Conservation (phyloP, 768 basidiomycete genomes). For the Dentipellis fragilis region DNA sequence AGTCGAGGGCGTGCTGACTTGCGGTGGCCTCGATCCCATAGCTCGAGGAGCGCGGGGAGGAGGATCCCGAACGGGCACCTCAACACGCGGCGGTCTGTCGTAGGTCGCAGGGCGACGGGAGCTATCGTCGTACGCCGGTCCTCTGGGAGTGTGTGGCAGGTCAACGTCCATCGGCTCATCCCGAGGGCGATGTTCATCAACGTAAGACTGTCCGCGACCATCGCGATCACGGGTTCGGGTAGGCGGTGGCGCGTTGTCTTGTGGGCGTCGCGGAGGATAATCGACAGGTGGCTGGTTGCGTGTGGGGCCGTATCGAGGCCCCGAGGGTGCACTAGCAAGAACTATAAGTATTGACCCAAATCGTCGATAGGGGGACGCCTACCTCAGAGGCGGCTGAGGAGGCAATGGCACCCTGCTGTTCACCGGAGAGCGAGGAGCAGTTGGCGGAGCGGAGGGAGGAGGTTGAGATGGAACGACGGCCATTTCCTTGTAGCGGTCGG, state of each 20-base stretch:
- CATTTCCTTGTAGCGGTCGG: slow-evolving; percentile 11
- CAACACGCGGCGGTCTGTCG: neutral
- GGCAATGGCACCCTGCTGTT: neutral
- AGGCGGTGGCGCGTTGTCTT: neutral
- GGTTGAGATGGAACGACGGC: neutral
- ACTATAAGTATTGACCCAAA: neutral
- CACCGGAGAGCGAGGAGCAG: neutral
- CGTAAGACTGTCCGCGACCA: slow-evolving; percentile 1
- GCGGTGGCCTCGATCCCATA: neutral
- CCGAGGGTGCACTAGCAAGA: slow-evolving; percentile 2
- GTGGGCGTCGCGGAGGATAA: neutral
- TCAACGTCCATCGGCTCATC: slow-evolving; percentile 11
- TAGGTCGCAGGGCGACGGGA: neutral
- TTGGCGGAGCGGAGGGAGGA: neutral
- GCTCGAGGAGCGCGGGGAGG: slow-evolving; percentile 1
- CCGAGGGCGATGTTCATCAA: neutral
- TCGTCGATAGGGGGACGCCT: neutral
- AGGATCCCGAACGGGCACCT: neutral
- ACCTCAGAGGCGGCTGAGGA: slow-evolving; percentile 3
- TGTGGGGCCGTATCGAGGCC: slow-evolving; percentile 5
- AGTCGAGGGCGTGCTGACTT: too few relatives aligned
- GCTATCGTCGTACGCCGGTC: neutral
- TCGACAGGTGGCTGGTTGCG: slow-evolving; percentile 2
- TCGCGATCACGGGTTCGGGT: slow-evolving; percentile 1
- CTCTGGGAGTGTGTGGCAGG: slow-evolving; percentile 7